Evolutionary conservation across 2,329 filamentous ascomycete species (phyloP).

Genomic region (Neodidymelliopsis sp.): DNA sequence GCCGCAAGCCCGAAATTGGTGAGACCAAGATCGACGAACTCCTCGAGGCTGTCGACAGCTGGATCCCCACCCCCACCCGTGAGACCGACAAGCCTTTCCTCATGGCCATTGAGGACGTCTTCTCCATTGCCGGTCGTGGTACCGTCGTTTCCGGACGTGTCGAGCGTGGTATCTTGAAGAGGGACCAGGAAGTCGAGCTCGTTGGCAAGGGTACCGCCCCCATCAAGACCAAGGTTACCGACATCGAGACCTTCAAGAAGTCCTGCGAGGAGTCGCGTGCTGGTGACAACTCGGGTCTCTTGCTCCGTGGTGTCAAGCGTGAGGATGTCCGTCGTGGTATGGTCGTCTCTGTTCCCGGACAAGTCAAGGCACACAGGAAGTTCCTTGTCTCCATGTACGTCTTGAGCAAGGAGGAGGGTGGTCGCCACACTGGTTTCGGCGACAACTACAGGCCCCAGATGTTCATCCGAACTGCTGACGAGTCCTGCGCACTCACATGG

Average conservation of each 20-base stretch:
- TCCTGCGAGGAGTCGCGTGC: constrained; percentile 95
- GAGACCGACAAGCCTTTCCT: constrained; percentile 98
- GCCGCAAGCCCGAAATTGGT: constrained; percentile 86
- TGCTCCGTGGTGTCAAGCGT: constrained; percentile 93
- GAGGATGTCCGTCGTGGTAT: constrained; percentile 95
- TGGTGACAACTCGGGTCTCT: constrained; percentile 96
- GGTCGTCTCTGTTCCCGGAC: constrained; percentile 86
- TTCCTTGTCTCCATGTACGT: constrained; percentile 98
- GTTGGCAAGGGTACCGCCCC: constrained; percentile 81
- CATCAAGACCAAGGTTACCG: constrained; percentile 99
- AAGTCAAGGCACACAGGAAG: constrained; percentile 84
- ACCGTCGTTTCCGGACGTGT: constrained; percentile 97
- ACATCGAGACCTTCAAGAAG: constrained; percentile 99
- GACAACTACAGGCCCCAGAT: constrained; percentile 97
- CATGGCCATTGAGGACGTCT: constrained; percentile 86
- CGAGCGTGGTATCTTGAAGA: constrained; percentile 93
- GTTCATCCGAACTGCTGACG: constrained; percentile 88
- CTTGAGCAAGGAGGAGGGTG: constrained; percentile 96
- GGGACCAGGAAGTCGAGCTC: constrained; percentile 92
- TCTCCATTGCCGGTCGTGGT: constrained; percentile 77
- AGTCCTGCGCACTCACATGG: constrained; percentile 80
- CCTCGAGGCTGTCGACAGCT: constrained; percentile 85
- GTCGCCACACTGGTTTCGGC: constrained; percentile 93
- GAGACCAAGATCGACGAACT: constrained; percentile 89
- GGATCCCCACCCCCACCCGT: constrained; percentile 95